Evolutionary conservation across 2,329 filamentous ascomycete genomes (phyloP), one percentile per base, ranked within the genome.

Genomic region (Alternaria burnsii): DNA sequence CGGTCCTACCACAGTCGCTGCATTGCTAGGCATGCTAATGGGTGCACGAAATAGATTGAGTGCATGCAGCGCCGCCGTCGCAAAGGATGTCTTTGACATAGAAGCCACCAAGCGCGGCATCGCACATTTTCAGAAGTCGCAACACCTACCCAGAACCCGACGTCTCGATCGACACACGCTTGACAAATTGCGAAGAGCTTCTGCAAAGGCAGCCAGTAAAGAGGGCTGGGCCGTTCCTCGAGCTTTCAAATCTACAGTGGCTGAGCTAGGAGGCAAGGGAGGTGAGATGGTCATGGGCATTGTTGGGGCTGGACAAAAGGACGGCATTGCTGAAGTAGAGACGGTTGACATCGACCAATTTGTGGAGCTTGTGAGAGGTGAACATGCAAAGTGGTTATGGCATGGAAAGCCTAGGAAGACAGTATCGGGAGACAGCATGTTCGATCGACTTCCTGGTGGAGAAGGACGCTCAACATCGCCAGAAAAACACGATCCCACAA

Each of bases 271-370:
- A 68, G 94, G 95, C 14, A 97, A 97, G 76, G 90, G 94, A 54
- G 94, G 94, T 48, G 94, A 97, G 77, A 91, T 97, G 81, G 90
- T 97, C 47, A 93, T 97, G 83, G 94, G 93, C n/a, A 96, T 97
- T 84, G 93, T 97, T 6, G 91, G 91, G 26, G 81, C 82, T 34
- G 89, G 90, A 48, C 93, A 97, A 69, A 96, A 96, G 78, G 92
- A 89, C 57, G 92, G 93, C 4, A 94, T 98, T 66, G 91, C 92
- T 4, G 94, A 97, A 70, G 89, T 97, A 36, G 95, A 99, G 80
- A 98, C 94, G 1, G 84, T 93, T 10, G 93, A 98, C 72, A 88
- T 97, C 55, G 93, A 97, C 69, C 88, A 85, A 46, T 97, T 98
- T 67, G 86, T 92, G 50, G 88, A 88, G 60, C 83, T 97, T 26